Evolutionary conservation across 768 basidiomycete genomes (phyloP).

Genomic region (Termitomyces sp.): DNA sequence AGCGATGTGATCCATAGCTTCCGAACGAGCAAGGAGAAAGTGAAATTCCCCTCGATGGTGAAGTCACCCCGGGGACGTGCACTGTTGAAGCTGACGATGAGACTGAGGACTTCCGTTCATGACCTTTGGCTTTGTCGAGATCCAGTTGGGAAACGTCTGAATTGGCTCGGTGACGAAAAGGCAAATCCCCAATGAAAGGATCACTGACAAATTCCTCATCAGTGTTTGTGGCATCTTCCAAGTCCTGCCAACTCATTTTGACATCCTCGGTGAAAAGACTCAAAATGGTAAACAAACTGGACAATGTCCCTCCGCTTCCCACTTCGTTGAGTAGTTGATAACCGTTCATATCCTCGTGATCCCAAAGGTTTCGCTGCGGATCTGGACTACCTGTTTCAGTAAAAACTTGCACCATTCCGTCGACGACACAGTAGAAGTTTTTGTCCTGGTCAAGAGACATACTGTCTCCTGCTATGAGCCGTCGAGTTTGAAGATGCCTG

Average conservation of each 20-base stretch:
- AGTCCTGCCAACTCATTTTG: conserved; percentile 82
- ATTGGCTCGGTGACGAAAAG: conserved; percentile 36
- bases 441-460: conserved; percentile 88
- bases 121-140: conserved; percentile 30
- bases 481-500: conserved; percentile 88
- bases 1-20: conserved; percentile 15
- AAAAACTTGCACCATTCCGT: conserved; percentile 94
- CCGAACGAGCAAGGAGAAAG: conserved; percentile 21
- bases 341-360: conserved; percentile 87
- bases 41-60: conserved; percentile 20
- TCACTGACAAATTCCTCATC: conserved; percentile 19
- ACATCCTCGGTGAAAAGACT: conserved; percentile 95
- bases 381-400: conserved; percentile 57
- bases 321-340: conserved; percentile 97
- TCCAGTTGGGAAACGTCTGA: conserved; percentile 64
- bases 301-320: conserved; percentile 90
- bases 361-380: conserved; percentile 55
- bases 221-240: conserved; percentile 35
- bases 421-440: conserved; percentile 97
- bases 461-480: conserved; percentile 95
- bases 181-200: conserved; percentile 16
- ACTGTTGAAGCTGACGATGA: conserved; percentile 71
- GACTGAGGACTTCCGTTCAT: conserved; percentile 46
- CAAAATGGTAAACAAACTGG: conserved; percentile 94
- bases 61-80: conserved; percentile 35